Evolutionary conservation across 805 yeast genomes (phyloP), one percentile per base, ranked within the genome.

Genomic region (Cyberlindnera mrakii): DNA sequence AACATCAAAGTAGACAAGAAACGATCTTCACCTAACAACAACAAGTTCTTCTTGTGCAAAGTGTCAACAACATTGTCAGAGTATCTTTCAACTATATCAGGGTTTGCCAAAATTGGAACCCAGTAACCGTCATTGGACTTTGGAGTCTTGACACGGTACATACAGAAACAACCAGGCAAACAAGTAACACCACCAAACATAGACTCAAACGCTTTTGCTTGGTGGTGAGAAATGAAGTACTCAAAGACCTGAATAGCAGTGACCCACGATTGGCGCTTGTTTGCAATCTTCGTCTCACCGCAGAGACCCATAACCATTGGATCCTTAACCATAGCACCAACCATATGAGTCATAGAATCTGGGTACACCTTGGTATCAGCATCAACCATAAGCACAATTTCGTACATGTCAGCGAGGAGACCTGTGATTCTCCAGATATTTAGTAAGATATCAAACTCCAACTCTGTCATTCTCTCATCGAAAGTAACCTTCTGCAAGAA

Each of bases 141-240:
- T 19, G 96, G 96, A 0, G 96, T 71, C 63, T 89, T 89, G 60
- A 89, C 85, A 54, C 97, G 75, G 60, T 90, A 89, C 80, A 89
- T 83, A 47, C 86, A 83, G 72, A 89, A 89, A 70, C 97, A 89
- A 33, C 97, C 97, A 0, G 97, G 97, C 48, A 89, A 73, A 74
- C 97, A 89, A 0, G 97, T 89, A 14, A 89, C 97, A 52, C 93
- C 83, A 45, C 96, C 96, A 63, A 89, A 89, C 2, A 85, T 90
- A n/a, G 95, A 82, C 65, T 89, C 97, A 63, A 89, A 89, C 0
- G 96, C 96, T 63, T 89, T 89, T 1, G 96, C 80, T 60, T 86
- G 96, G 66, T 89, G 97, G 65, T 89, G 96, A 5, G 96, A 88
- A 49, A 89, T 85, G 64, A 82, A 89, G 62, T 89, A 89, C 57